These are phyloP conservation scores for Auriscalpium orientale DNA, from an alignment of 768 basidiomycete genomes.

Conservation along the genomic window DNA sequence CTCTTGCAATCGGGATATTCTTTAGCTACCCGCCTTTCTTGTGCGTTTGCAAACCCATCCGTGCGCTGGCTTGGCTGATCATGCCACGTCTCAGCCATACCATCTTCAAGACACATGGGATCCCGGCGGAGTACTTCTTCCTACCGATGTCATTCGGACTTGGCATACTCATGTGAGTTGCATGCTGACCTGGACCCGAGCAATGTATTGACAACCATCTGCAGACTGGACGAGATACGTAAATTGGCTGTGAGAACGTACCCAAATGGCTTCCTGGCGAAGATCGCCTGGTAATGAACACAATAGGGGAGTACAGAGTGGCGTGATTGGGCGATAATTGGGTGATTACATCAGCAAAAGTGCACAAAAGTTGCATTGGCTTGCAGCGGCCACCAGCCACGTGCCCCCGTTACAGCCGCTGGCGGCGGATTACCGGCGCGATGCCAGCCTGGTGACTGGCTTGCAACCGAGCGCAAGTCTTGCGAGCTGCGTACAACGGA, in stretches of 20 bases:
- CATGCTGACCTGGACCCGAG: neutral
- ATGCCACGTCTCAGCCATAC: constrained; percentile 24
- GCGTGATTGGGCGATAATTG: too few relatives aligned
- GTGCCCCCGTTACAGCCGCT: too few relatives aligned
- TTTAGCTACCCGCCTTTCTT: constrained; percentile 37
- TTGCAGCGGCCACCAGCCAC: too few relatives aligned
- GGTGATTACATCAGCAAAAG: too few relatives aligned
- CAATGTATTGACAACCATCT: neutral
- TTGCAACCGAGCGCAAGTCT: too few relatives aligned
- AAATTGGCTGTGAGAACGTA: constrained; percentile 10
- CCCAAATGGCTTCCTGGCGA: constrained; percentile 8
- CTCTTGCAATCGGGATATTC: constrained; percentile 37
- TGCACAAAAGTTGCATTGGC: too few relatives aligned
- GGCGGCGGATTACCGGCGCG: too few relatives aligned
- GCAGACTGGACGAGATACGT: constrained; percentile 12
- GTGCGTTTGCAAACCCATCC: constrained; percentile 1
- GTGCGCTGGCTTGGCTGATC: neutral
- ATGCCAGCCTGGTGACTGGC: too few relatives aligned
- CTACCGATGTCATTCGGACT: constrained; percentile 40
- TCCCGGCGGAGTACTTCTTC: constrained; percentile 40
- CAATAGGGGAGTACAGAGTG: neutral
- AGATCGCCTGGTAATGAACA: constrained; percentile 9
- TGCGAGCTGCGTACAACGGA: too few relatives aligned
- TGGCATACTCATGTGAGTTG: constrained; percentile 16
- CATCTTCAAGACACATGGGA: constrained; percentile 41